Evolutionary conservation across 2,329 filamentous ascomycete genomes (phyloP).

Genomic region (Lasiodiplodia citricola): DNA sequence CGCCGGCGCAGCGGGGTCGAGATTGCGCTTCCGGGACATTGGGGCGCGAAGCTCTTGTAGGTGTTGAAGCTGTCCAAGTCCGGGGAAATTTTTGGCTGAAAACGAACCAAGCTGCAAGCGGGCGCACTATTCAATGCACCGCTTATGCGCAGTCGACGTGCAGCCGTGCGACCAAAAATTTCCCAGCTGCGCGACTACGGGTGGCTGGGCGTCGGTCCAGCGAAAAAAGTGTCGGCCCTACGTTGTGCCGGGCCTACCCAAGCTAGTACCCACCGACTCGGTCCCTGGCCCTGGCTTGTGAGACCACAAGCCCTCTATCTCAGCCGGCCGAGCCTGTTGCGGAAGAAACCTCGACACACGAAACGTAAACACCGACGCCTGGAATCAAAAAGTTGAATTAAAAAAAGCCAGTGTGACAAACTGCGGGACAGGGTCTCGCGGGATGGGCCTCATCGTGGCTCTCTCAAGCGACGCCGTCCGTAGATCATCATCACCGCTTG

Average conservation of each 20-base stretch:
- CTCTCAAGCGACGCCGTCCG: slow-evolving; percentile 11
- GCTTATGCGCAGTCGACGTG: slow-evolving; percentile 2
- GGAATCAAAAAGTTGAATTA: background rate
- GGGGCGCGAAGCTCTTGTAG: background rate
- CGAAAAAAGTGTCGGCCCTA: background rate
- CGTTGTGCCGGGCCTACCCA: background rate
- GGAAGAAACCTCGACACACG: slow-evolving; percentile 2
- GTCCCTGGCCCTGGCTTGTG: background rate
- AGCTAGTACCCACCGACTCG: background rate
- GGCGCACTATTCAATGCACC: background rate
- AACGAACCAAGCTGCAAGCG: background rate
- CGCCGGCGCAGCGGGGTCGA: slow-evolving; percentile 25
- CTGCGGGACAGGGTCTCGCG: slow-evolving; percentile 19
- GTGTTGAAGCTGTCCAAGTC: slow-evolving; percentile 1
- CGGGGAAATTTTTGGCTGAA: slow-evolving; percentile 5
- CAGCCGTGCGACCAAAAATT: slow-evolving; percentile 1
- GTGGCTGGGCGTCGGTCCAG: background rate
- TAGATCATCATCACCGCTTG: slow-evolving; percentile 24
- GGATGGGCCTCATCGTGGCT: slow-evolving; percentile 16
- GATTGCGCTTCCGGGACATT: slow-evolving; percentile 26
- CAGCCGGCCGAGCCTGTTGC: background rate
- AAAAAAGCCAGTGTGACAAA: slow-evolving; percentile 5
- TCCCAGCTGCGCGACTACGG: background rate
- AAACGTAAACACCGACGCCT: slow-evolving; percentile 9
- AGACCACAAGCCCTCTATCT: background rate